These are phyloP conservation scores for Fraxinus floribunda DNA, from an alignment of 305 asterid genomes.

Conservation along the genomic window DNA sequence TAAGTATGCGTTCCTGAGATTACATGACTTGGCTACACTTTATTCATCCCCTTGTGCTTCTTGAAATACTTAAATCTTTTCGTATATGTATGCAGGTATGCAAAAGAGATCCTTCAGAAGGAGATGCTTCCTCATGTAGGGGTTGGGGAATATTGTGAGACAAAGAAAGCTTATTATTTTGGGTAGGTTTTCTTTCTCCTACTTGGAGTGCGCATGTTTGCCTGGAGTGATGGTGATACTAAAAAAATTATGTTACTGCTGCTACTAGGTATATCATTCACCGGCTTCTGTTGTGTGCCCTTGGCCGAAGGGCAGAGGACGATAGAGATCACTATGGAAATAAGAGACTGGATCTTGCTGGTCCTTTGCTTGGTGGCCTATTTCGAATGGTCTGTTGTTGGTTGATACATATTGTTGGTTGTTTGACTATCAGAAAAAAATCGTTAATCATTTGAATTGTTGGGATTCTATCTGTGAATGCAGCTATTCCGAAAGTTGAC, in stretches of 20 bases:
- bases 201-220: constrained; percentile 7
- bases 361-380: constrained; percentile 93
- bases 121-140: constrained; percentile 99
- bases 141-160: constrained; percentile 85
- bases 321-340: constrained; percentile 98
- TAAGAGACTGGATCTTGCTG: constrained; percentile 97
- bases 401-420: constrained; percentile 19
- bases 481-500: constrained; percentile 97
- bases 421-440: constrained; percentile 15
- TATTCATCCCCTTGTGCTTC: constrained; percentile 17
- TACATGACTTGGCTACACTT: constrained; percentile 7
- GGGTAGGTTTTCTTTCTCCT: constrained; percentile 53
- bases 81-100: constrained; percentile 58
- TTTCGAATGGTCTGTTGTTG: constrained; percentile 78
- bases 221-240: constrained; percentile 20
- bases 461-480: constrained; percentile 38
- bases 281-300: constrained; percentile 87
- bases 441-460: constrained; percentile 24
- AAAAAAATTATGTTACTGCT: constrained; percentile 16
- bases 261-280: constrained; percentile 76
- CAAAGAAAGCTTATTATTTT: constrained; percentile 93
- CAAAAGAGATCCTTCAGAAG: constrained; percentile 90
- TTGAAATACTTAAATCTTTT: constrained; percentile 9
- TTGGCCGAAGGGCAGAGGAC: constrained; percentile 95
- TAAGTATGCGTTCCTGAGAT: constrained; percentile 51